Percentiles rank a stretch among this genome's conserved stretches.
Conservation (phyloP, 2,329 filamentous ascomycete genomes). For the Pezicula radicicola region DNA sequence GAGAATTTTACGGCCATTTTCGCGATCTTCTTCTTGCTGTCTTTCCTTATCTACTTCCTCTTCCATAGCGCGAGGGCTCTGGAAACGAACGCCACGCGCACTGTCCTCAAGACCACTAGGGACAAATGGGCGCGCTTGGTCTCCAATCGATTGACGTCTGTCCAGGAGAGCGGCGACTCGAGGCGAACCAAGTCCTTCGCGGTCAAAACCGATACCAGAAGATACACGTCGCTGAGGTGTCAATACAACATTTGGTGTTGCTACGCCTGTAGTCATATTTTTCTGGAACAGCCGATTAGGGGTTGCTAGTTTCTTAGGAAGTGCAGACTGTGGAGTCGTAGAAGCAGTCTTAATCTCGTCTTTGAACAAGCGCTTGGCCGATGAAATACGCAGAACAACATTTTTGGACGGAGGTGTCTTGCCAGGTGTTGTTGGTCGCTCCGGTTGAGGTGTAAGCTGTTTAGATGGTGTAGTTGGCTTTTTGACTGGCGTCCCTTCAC, state of each 20-base stretch:
- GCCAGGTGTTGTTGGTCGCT: slow-evolving; percentile 42
- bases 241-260: slow-evolving; percentile 62
- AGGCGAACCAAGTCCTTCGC: slow-evolving; percentile 71
- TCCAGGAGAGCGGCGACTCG: slow-evolving; percentile 69
- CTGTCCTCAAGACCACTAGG: slow-evolving; percentile 40
- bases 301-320: slow-evolving; percentile 31
- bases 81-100: slow-evolving; percentile 55
- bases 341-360: slow-evolving; percentile 34
- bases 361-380: slow-evolving; percentile 43
- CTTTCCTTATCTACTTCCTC: slow-evolving; percentile 61
- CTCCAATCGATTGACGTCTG: slow-evolving; percentile 67
- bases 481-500: slow-evolving; percentile 24
- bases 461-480: slow-evolving; percentile 35
- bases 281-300: slow-evolving; percentile 50
- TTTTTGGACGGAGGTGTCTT: slow-evolving; percentile 47
- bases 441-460: slow-evolving; percentile 39
- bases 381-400: slow-evolving; percentile 42
- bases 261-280: slow-evolving; percentile 48
- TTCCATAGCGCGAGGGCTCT: slow-evolving; percentile 61
- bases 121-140: slow-evolving; percentile 61
- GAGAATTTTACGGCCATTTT: slow-evolving; percentile 54
- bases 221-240: slow-evolving; percentile 58
- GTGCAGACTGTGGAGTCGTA: slow-evolving; percentile 25
- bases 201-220: slow-evolving; percentile 68
- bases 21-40: slow-evolving; percentile 57